Evolutionary conservation across 2,329 filamentous ascomycete species (phyloP).

Genomic region (Colletotrichum sp.): DNA sequence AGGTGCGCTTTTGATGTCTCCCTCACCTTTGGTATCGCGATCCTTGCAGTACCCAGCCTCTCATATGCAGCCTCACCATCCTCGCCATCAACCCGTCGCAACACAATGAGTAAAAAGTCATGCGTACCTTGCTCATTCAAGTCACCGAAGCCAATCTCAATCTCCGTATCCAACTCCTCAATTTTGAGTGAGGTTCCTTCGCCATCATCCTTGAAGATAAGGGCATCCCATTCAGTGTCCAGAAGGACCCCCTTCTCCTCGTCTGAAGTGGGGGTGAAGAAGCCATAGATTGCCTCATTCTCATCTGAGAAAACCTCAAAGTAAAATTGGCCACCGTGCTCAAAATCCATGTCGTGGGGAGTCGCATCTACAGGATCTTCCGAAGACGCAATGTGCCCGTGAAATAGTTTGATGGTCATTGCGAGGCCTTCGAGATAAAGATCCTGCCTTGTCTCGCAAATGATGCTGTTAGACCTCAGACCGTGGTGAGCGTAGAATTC

Average conservation of each 20-base stretch:
- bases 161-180: neutral
- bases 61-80: neutral
- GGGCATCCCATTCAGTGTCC: neutral
- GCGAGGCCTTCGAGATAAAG: neutral
- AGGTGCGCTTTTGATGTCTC: neutral
- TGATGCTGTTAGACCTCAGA: neutral
- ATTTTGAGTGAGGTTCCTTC: neutral
- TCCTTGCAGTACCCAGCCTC: neutral
- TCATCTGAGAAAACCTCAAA: neutral
- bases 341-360: neutral
- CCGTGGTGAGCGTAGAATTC: neutral
- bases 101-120: neutral
- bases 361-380: neutral
- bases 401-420: neutral
- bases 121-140: neutral
- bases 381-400: neutral
- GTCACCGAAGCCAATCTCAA: neutral
- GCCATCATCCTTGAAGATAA: neutral
- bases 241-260: neutral
- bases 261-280: neutral
- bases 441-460: neutral
- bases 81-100: neutral
- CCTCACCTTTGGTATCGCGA: neutral
- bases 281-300: neutral
- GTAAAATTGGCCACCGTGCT: neutral